Evolutionary conservation across 306 rosid species (phyloP).

Genomic region (Vigna nakashimae): DNA sequence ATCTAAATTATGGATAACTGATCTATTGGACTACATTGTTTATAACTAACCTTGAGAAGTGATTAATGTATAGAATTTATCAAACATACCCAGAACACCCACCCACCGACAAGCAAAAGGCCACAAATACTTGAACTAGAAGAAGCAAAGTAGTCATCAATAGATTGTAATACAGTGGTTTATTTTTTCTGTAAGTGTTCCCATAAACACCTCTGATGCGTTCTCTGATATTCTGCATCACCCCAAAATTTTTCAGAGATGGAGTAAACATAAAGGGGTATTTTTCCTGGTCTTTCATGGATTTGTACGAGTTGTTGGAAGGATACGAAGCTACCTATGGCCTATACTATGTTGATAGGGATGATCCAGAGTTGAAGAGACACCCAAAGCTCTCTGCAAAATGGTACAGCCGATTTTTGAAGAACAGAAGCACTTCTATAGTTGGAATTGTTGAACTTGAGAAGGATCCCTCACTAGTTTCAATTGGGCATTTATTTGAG

Average conservation of each 20-base stretch:
- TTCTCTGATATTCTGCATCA: not conserved
- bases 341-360: conserved; percentile 47
- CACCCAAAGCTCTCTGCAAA: conserved; percentile 57
- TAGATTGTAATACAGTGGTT: too few relatives aligned
- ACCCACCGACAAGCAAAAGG: too few relatives aligned
- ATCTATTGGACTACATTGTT: not conserved
- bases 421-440: not conserved
- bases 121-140: too few relatives aligned
- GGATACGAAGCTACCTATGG: conserved; percentile 46
- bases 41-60: not conserved
- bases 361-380: conserved; percentile 58
- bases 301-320: conserved; percentile 46
- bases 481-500: conserved; percentile 38
- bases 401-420: conserved; percentile 49
- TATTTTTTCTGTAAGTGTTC: too few relatives aligned
- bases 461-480: conserved; percentile 34
- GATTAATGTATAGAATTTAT: not conserved
- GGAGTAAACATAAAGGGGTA: conserved; percentile 58
- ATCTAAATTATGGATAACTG: not conserved
- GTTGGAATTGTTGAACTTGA: conserved; percentile 15
- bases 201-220: not conserved
- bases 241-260: conserved; percentile 38
- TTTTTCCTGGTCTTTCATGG: conserved; percentile 60
- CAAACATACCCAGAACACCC: not conserved
- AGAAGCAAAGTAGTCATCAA: too few relatives aligned